Percentiles rank a stretch among this genome's conserved stretches.
These are phyloP conservation scores for Cercospora citrullina DNA, from an alignment of 2,329 filamentous ascomycete genomes.

Conservation along the genomic window DNA sequence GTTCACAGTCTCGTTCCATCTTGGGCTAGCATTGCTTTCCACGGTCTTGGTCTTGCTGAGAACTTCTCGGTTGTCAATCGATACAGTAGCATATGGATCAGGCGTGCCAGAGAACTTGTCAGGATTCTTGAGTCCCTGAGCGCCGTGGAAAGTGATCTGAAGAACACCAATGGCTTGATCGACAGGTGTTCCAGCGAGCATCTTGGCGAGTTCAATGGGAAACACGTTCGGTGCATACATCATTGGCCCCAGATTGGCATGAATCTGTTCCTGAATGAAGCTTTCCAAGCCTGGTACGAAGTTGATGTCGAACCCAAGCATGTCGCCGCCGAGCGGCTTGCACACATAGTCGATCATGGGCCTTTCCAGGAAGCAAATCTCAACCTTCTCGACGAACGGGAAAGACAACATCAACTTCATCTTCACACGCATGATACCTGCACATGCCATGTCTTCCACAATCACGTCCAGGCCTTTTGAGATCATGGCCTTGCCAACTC, in stretches of 20 bases:
- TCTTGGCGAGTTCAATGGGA: slow-evolving; percentile 97
- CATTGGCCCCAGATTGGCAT: slow-evolving; percentile 90
- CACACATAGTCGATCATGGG: slow-evolving; percentile 95
- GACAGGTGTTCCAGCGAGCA: slow-evolving; percentile 89
- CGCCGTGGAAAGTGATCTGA: slow-evolving; percentile 86
- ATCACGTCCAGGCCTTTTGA: slow-evolving; percentile 97
- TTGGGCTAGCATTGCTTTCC: slow-evolving; percentile 78
- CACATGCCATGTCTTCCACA: slow-evolving; percentile 96
- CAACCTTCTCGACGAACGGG: slow-evolving; percentile 89
- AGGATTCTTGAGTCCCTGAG: slow-evolving; percentile 87
- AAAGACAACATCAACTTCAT: slow-evolving; percentile 96
- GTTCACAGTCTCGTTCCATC: slow-evolving; percentile 97
- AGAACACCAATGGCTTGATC: slow-evolving; percentile 95
- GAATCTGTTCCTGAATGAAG: slow-evolving; percentile 96
- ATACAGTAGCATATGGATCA: slow-evolving; percentile 85
- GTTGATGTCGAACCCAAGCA: slow-evolving; percentile 96
- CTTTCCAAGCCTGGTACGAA: slow-evolving; percentile 92
- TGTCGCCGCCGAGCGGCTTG: slow-evolving; percentile 94
- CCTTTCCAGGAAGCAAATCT: slow-evolving; percentile 89
- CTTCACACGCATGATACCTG: slow-evolving; percentile 93
- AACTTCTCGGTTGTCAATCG: slow-evolving; percentile 77
- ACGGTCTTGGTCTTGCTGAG: slow-evolving; percentile 88
- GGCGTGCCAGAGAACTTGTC: slow-evolving; percentile 91
- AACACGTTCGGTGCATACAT: slow-evolving; percentile 99
- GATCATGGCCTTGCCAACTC: slow-evolving; percentile 92